Conservation (phyloP, 345 rosid species). For the Dipteronia dyeriana region DNA sequence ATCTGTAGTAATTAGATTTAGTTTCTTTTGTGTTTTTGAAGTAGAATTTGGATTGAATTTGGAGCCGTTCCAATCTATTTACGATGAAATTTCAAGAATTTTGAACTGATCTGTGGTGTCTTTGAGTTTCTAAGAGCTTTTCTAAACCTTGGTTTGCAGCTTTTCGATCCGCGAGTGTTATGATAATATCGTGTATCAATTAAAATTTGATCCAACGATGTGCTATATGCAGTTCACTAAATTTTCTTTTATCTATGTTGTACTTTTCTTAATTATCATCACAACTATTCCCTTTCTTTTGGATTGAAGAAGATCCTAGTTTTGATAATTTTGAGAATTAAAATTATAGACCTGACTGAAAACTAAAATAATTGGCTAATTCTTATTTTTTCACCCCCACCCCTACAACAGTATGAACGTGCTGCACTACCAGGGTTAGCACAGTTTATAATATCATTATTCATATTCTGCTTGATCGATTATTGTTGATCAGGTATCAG, state of each 20-base stretch:
- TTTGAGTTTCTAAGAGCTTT: neutral
- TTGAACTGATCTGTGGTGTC: too few species aligned
- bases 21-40: neutral
- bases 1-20: neutral
- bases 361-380: neutral
- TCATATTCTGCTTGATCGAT: neutral
- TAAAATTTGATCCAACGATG: too few species aligned
- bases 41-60: neutral
- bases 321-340: too few species aligned
- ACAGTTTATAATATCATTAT: neutral
- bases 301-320: neutral
- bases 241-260: neutral
- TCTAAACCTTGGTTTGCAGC: neutral
- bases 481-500: constrained; percentile 72
- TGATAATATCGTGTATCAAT: neutral
- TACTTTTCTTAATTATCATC: neutral
- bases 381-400: neutral
- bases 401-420: neutral
- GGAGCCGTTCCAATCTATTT: neutral
- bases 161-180: neutral
- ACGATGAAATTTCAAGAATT: too few species aligned
- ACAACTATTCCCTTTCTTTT: neutral
- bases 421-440: neutral
- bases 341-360: neutral
- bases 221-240: too few species aligned